Percentiles rank a stretch among this genome's conserved stretches.
Evolutionary conservation across 306 rosid species (phyloP).

Genomic region (Astragalus membranaceus): DNA sequence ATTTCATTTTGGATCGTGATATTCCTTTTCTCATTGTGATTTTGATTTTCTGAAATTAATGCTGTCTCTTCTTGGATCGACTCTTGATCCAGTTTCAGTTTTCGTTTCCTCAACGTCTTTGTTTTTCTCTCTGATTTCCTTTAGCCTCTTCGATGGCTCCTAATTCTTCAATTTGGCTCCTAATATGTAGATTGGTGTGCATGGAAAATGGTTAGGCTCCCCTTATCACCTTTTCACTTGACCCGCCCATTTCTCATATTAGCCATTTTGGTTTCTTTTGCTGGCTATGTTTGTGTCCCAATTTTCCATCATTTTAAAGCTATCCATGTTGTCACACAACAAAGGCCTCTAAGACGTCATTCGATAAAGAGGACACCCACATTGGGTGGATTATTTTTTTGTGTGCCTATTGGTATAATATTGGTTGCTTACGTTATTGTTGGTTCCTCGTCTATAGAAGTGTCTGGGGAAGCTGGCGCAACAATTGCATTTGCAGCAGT

Average conservation of each 20-base stretch:
- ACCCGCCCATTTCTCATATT: conserved; percentile 77
- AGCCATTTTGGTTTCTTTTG: conserved; percentile 60
- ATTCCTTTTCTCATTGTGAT: no score
- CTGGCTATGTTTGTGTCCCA: conserved; percentile 84
- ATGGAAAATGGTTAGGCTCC: conserved; percentile 84
- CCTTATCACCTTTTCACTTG: conserved; percentile 68
- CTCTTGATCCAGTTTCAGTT: no score
- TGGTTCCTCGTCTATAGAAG: conserved; percentile 64
- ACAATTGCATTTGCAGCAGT: conserved; percentile 86
- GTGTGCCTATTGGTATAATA: conserved; percentile 69
- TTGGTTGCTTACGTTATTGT: conserved; percentile 51
- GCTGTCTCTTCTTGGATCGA: no score
- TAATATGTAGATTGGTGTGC: conserved; percentile 90
- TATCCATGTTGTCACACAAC: conserved; percentile 53
- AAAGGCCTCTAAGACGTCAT: conserved; percentile 44
- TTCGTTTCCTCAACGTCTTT: no score
- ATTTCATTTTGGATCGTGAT: no score
- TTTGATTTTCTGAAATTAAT: no score
- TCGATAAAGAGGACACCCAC: conserved; percentile 62
- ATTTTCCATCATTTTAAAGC: conserved; percentile 49
- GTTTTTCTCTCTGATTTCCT: no score
- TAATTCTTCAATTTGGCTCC: no score
- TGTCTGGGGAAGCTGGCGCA: conserved; percentile 57
- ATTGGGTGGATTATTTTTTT: conserved; percentile 90
- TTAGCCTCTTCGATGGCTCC: no score